phyloP scores from a whole-genome alignment of 2,329 filamentous ascomycete genomes.

The Cercospora beticola region DNA sequence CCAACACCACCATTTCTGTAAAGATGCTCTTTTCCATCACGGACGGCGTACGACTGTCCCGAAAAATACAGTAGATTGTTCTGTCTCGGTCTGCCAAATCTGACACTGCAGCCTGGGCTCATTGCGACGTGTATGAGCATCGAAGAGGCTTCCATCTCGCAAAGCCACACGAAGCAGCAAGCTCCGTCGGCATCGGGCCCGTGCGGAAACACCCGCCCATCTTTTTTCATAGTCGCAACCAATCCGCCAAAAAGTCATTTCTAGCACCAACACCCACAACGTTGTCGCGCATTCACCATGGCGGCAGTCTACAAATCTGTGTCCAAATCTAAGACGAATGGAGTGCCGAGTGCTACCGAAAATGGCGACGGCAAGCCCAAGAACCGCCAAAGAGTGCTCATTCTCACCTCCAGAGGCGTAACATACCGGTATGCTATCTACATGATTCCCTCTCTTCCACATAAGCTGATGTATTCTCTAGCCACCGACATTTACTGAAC shows the following conservation, averaged over 20 bases:
- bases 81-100: background rate
- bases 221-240: background rate
- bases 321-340: constrained; percentile 44
- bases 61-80: background rate
- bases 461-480: constrained; percentile 39
- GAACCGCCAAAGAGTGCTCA: constrained; percentile 67
- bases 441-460: background rate
- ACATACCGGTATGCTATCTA: constrained; percentile 65
- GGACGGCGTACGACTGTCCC: background rate
- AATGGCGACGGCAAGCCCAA: constrained; percentile 35
- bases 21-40: background rate
- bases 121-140: background rate
- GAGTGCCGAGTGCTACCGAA: constrained; percentile 33
- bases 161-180: background rate
- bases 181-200: background rate
- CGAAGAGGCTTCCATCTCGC: background rate
- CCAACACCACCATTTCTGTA: background rate
- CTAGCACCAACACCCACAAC: background rate
- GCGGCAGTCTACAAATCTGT: constrained; percentile 59
- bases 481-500: constrained; percentile 89
- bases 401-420: constrained; percentile 88
- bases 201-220: background rate
- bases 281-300: constrained; percentile 41
- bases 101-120: background rate
- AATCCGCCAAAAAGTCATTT: background rate